Evolutionary conservation across 1,284 basidiomycete species (phyloP), one percentile per base, ranked within the genome.

Genomic region (Austroboletus niveus): DNA sequence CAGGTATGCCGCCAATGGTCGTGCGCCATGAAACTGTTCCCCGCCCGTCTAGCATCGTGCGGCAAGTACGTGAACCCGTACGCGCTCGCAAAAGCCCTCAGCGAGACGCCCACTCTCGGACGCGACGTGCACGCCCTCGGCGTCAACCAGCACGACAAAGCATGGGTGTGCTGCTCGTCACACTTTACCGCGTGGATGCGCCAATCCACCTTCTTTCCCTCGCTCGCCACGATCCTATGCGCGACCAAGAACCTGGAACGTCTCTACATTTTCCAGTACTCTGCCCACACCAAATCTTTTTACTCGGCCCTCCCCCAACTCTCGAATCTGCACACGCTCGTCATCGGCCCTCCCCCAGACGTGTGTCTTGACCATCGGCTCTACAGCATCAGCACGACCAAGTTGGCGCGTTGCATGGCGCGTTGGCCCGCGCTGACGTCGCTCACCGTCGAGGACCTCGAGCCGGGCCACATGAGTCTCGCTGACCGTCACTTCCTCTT

Each of bases 61-160:
- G 20, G 47, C 24, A 24, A 17, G 15, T 0, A 3, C 9, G 9
- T 8, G 36, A n/a, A 31, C 12, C 12, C 70, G 70, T 69, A 4
- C 5, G 39, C 30, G 8, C 36, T 54, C 38, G 32, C 12, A 34
- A 12, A n/a, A 20, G 46, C 39, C 36, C 27, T 54, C 10, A 2
- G 24, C 10, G 9, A 42, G 17, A 38, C 42, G 2, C 53, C 53
- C 14, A 2, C 12, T 22, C 51, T 54, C n/a, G 51, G 36, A 41
- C 30, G 36, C 11, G 38, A 8, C 4, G 3, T 54, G 6, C 41
- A n/a, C 35, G 4, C 15, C 20, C 42, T 54, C 12, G 22, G 32
- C 7, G 12, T 54, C 24, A 22, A 38, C n/a, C 35, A 48, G 14
- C 15, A 22, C 29, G 9, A 15, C 9, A 6, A 6, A 1, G 29